These are phyloP conservation scores for Skeletonema menzelii DNA, from an alignment of 108 stramenopile genomes.

Conservation along the genomic window DNA sequence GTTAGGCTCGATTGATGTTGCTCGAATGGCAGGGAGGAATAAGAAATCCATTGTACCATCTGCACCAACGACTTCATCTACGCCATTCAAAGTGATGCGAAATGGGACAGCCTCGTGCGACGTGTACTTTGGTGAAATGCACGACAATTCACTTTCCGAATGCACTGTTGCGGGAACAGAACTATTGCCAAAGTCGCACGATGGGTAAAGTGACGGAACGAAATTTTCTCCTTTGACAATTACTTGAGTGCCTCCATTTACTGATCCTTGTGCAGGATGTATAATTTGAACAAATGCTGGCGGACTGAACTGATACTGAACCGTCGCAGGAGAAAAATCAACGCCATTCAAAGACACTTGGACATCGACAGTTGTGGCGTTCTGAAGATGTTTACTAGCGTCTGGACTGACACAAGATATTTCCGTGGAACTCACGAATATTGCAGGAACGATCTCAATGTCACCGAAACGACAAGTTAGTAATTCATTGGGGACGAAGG, in stretches of 20 bases:
- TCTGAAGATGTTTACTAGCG: neutral
- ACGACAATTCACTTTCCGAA: slow-evolving; percentile 27
- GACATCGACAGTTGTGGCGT: slow-evolving; percentile 8
- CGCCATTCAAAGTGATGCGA: slow-evolving; percentile 34
- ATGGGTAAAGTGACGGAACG: neutral
- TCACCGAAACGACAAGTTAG: slow-evolving; percentile 35
- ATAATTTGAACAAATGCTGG: slow-evolving; percentile 16
- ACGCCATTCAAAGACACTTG: slow-evolving; percentile 39
- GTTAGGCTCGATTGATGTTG: slow-evolving; percentile 27
- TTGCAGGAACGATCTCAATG: slow-evolving; percentile 12
- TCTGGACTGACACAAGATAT: slow-evolving; percentile 23
- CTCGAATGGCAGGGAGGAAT: slow-evolving; percentile 12
- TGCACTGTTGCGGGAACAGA: slow-evolving; percentile 11
- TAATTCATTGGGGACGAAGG: slow-evolving; percentile 17
- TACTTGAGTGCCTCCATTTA: slow-evolving; percentile 45
- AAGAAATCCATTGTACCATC: slow-evolving; percentile 6
- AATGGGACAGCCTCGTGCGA: slow-evolving; percentile 13
- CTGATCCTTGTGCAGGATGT: slow-evolving; percentile 18
- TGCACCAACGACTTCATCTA: slow-evolving; percentile 2
- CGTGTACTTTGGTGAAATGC: slow-evolving; percentile 21
- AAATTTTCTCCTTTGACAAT: slow-evolving; percentile 24
- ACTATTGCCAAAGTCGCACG: slow-evolving; percentile 27
- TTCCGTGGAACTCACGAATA: slow-evolving; percentile 18
- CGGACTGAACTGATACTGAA: slow-evolving; percentile 11
- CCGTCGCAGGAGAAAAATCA: slow-evolving; percentile 28